Percentiles rank a stretch among this genome's conserved stretches.
phyloP scores from a whole-genome alignment of 2,329 filamentous ascomycete genomes.

The Nemania diffusa region DNA sequence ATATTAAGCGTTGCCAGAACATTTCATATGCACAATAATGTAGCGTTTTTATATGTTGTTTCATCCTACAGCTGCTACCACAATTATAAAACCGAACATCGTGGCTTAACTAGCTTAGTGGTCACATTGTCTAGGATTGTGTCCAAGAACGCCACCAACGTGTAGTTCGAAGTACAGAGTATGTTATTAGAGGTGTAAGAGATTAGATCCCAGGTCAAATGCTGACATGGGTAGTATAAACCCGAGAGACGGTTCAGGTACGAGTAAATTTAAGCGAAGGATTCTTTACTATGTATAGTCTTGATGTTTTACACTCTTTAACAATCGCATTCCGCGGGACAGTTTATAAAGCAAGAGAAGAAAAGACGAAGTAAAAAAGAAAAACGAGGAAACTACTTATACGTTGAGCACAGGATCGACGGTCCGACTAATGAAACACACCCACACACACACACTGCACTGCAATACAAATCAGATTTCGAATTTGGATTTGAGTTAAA shows the following conservation, averaged over 20 bases:
- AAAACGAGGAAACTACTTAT: not conserved
- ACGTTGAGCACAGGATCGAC: not conserved
- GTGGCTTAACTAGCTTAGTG: not conserved
- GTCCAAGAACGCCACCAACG: not conserved
- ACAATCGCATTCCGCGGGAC: not conserved
- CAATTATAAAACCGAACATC: not conserved
- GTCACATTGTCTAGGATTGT: not conserved
- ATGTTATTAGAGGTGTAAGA: constrained; percentile 7
- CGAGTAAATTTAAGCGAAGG: not conserved
- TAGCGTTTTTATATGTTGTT: not conserved
- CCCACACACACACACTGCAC: not conserved
- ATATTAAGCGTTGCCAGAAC: not conserved
- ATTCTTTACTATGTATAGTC: not conserved
- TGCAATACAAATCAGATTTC: not conserved
- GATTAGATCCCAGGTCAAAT: not conserved
- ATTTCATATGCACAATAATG: not conserved
- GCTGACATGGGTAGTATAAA: constrained; percentile 5
- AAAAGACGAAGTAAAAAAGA: not conserved
- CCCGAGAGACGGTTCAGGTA: not conserved
- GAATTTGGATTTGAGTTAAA: not conserved
- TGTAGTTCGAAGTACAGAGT: not conserved
- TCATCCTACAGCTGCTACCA: not conserved
- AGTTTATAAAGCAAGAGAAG: not conserved
- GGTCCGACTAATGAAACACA: not conserved
- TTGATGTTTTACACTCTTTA: not conserved